Conservation (phyloP, 2,329 filamentous ascomycete species). For the Sclerotinia borealis region DNA sequence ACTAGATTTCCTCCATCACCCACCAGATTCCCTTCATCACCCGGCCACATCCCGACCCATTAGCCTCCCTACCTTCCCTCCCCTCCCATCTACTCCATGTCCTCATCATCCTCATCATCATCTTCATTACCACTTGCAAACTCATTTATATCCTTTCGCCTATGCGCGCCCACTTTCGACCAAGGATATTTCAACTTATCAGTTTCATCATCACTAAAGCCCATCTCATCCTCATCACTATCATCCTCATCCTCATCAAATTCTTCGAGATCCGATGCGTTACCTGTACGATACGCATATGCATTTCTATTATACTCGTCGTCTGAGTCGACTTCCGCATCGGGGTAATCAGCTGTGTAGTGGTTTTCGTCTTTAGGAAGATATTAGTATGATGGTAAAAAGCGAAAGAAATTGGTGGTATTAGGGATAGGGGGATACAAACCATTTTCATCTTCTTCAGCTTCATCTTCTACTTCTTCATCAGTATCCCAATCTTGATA, state of each 20-base stretch:
- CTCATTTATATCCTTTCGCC: background rate
- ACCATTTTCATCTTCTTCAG: slow-evolving; percentile 63
- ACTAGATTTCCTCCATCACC: background rate
- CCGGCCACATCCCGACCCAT: too few relatives aligned
- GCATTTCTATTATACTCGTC: slow-evolving; percentile 55
- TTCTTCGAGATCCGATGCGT: slow-evolving; percentile 31
- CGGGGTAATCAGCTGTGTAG: slow-evolving; percentile 74
- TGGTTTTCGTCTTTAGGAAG: slow-evolving; percentile 61
- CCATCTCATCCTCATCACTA: slow-evolving; percentile 23
- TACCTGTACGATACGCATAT: slow-evolving; percentile 46
- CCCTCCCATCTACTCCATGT: background rate
- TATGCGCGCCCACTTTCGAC: slow-evolving; percentile 8
- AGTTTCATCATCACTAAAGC: slow-evolving; percentile 26
- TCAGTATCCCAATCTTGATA: slow-evolving; percentile 52
- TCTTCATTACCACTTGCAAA: background rate
- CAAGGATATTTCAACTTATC: slow-evolving; percentile 28
- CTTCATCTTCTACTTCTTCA: slow-evolving; percentile 56
- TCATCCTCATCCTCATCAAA: slow-evolving; percentile 23
- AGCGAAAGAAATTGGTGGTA: background rate
- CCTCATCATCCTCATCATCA: background rate
- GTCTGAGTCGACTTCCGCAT: slow-evolving; percentile 70
- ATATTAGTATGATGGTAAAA: slow-evolving; percentile 14
- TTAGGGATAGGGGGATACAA: slow-evolving; percentile 22
- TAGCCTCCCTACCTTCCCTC: too few relatives aligned
- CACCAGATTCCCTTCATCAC: background rate